phyloP scores from a whole-genome alignment of 2,329 filamentous ascomycete species.

The Exophiala lecanii-corni region DNA sequence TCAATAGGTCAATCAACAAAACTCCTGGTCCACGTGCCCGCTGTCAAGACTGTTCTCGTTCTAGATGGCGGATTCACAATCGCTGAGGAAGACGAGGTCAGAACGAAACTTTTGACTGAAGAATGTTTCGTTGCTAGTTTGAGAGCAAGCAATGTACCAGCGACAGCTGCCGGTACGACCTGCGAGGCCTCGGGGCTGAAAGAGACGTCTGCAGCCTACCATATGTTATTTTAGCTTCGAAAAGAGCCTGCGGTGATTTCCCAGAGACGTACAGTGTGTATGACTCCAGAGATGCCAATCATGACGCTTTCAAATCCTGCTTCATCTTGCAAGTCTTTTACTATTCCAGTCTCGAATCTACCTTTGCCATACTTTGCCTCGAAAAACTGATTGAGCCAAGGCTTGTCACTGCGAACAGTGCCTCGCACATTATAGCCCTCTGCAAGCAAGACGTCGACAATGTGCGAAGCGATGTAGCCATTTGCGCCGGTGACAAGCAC shows the following conservation, averaged over 20 bases:
- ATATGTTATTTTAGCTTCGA: no score
- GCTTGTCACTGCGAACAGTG: slow-evolving; percentile 36
- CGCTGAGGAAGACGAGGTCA: slow-evolving; percentile 6
- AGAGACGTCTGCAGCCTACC: slow-evolving; percentile 24
- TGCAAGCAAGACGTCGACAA: slow-evolving; percentile 34
- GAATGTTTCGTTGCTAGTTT: slow-evolving; percentile 4
- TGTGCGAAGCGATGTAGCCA: slow-evolving; percentile 36
- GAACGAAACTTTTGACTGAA: slow-evolving; percentile 29
- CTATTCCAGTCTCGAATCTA: slow-evolving; percentile 32
- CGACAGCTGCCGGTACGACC: slow-evolving; percentile 32
- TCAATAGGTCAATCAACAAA: no score
- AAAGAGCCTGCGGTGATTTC: no score
- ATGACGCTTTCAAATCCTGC: no score
- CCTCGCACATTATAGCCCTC: slow-evolving; percentile 46
- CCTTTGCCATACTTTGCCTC: slow-evolving; percentile 33
- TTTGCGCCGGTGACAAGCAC: slow-evolving; percentile 39
- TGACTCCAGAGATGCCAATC: slow-evolving; percentile 34
- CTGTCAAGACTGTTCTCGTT: no score
- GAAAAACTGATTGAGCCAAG: slow-evolving; percentile 27
- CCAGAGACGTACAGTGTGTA: slow-evolving; percentile 28
- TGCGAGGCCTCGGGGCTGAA: slow-evolving; percentile 34
- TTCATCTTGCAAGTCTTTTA: slow-evolving; percentile 35
- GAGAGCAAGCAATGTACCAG: neutral
- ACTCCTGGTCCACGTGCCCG: no score
- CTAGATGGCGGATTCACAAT: no score